These are phyloP conservation scores for Trichoderma simmonsii DNA, from an alignment of 2,329 filamentous ascomycete genomes.

Conservation along the genomic window DNA sequence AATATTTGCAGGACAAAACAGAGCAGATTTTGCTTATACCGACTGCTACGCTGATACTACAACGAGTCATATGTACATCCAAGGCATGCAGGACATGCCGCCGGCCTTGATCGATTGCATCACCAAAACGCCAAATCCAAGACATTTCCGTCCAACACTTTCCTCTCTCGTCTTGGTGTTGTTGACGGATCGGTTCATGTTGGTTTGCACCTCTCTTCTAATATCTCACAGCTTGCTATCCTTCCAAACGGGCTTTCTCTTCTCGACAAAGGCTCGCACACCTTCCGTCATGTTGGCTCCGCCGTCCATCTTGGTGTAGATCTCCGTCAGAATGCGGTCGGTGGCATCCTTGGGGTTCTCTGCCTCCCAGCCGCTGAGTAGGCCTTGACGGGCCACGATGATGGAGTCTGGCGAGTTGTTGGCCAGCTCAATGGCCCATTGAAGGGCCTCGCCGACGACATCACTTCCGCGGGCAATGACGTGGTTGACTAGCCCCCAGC, in stretches of 20 bases:
- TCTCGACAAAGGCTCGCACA: conserved; percentile 72
- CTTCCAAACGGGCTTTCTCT: conserved; percentile 65
- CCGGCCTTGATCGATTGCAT: neutral
- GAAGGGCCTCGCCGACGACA: conserved; percentile 57
- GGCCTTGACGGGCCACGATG: conserved; percentile 67
- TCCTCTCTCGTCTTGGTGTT: neutral
- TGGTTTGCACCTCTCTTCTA: neutral
- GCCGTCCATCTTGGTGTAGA: conserved; percentile 57
- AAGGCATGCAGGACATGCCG: neutral
- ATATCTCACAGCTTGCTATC: conserved; percentile 54
- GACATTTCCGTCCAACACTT: neutral
- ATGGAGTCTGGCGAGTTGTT: conserved; percentile 72
- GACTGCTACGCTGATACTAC: neutral
- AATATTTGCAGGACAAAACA: neutral
- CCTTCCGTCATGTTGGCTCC: conserved; percentile 75
- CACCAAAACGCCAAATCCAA: conserved; percentile 1
- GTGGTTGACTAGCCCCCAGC: conserved; percentile 69
- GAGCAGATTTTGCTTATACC: neutral
- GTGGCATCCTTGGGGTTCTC: conserved; percentile 63
- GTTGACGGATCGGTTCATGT: neutral
- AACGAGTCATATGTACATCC: conserved; percentile 2
- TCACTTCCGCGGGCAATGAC: conserved; percentile 47
- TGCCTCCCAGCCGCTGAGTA: conserved; percentile 71
- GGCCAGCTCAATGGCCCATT: conserved; percentile 59
- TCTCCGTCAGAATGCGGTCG: conserved; percentile 52